Evolutionary conservation across 2,329 filamentous ascomycete genomes (phyloP).

Genomic region (Penicillium sp.): DNA sequence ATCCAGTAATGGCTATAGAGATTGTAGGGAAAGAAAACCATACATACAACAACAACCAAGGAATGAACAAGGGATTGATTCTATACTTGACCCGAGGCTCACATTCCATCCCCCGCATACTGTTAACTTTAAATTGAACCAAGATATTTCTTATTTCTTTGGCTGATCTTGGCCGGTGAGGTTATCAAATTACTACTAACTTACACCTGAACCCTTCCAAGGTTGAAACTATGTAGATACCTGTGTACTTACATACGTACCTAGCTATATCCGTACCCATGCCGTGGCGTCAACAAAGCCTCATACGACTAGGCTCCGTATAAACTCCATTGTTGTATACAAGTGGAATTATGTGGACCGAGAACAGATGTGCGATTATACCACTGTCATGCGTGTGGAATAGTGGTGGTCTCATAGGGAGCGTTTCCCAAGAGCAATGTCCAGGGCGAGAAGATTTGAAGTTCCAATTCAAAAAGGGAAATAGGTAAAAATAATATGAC

Average conservation of each 20-base stretch:
- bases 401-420: background rate
- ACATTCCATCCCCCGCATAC: slow-evolving; percentile 1
- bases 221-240: too few species aligned
- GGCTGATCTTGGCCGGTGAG: too few species aligned
- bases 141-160: background rate
- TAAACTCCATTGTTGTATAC: background rate
- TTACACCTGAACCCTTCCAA: background rate
- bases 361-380: background rate
- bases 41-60: background rate
- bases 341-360: background rate
- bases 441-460: background rate
- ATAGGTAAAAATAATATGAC: background rate
- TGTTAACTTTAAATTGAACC: background rate
- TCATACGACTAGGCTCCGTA: background rate
- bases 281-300: too few species aligned
- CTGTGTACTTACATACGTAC: background rate
- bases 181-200: background rate
- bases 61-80: slow-evolving; percentile 1
- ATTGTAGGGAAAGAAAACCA: background rate
- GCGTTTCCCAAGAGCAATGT: background rate
- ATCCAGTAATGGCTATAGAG: background rate
- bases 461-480: too few species aligned
- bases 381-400: background rate
- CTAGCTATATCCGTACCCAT: background rate
- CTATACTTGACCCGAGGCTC: background rate